Evolutionary conservation across 2,329 filamentous ascomycete species (phyloP).

Genomic region (Didymella segeticola): DNA sequence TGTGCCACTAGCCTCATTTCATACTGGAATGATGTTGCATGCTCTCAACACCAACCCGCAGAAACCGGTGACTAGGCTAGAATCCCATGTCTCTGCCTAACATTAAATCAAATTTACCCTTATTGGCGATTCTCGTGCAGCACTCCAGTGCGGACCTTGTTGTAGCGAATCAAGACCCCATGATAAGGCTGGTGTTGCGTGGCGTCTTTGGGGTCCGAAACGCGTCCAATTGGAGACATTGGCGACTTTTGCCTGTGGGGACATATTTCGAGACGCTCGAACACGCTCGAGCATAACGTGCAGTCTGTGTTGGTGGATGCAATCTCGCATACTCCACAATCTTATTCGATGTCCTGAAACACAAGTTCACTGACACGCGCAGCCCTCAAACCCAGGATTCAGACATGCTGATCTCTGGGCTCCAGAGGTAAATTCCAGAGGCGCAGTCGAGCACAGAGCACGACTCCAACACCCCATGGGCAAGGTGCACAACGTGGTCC

Average conservation of each 20-base stretch:
- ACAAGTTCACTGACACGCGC: neutral
- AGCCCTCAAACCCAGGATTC: constrained; percentile 2
- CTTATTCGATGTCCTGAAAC: constrained; percentile 2
- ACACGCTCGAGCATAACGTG: constrained; percentile 12
- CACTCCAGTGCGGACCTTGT: constrained; percentile 4
- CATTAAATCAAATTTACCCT: neutral
- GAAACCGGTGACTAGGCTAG: constrained; percentile 10
- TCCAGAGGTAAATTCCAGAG: neutral
- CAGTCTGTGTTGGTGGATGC: constrained; percentile 8
- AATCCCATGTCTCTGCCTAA: neutral
- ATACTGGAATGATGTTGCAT: constrained; percentile 1
- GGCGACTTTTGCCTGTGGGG: constrained; percentile 7
- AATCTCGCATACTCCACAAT: constrained; percentile 10
- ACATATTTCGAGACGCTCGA: constrained; percentile 5
- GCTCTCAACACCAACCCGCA: constrained; percentile 4
- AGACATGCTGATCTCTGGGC: constrained; percentile 6
- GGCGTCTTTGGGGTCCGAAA: constrained; percentile 13
- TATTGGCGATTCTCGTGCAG: neutral
- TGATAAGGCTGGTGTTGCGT: constrained; percentile 13
- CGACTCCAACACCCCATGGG: neutral
- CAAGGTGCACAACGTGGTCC: constrained; percentile 12
- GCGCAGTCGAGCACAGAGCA: constrained; percentile 10
- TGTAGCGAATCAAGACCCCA: constrained; percentile 7
- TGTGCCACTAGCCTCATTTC: constrained; percentile 9
- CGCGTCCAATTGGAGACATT: constrained; percentile 21